Conservation (phyloP, 2,329 filamentous ascomycete genomes). For the Cladosporium sp. region DNA sequence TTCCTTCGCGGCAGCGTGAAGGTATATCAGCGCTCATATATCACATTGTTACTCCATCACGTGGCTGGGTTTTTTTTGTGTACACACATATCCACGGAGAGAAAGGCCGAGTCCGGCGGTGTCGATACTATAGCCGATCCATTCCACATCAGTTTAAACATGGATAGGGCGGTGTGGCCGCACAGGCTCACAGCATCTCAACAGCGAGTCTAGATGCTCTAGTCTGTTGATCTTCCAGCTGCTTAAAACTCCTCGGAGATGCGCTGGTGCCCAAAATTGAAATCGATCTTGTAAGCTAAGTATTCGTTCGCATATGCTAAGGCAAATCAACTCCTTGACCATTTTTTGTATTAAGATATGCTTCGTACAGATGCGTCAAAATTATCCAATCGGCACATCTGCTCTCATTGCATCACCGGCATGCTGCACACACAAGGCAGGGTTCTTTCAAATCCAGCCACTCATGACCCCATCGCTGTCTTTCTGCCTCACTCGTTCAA, state of each 20-base stretch:
- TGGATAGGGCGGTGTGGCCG: not conserved
- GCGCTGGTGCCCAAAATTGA: not conserved
- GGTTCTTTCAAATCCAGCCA: slow-evolving; percentile 14
- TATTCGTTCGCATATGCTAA: not conserved
- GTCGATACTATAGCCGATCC: not conserved
- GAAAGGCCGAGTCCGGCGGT: no score
- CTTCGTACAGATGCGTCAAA: not conserved
- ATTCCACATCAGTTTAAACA: not conserved
- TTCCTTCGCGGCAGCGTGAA: not conserved
- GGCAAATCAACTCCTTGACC: not conserved
- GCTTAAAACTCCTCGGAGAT: not conserved
- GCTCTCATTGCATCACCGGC: not conserved
- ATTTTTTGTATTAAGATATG: not conserved
- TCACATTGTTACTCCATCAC: not conserved
- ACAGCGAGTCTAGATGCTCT: not conserved
- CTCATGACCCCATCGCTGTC: slow-evolving; percentile 15
- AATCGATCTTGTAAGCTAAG: no score
- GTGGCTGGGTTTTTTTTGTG: not conserved
- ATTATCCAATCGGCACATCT: slow-evolving; percentile 5
- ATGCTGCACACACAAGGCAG: not conserved
- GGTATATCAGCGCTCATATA: not conserved
- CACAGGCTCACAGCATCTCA: not conserved
- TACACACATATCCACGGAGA: no score
- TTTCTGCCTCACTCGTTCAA: slow-evolving; percentile 19
- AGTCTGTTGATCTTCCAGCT: not conserved